Evolutionary conservation across 2,329 filamentous ascomycete genomes (phyloP), one percentile per base, ranked within the genome.

Genomic region (Botrytis paeoniae): DNA sequence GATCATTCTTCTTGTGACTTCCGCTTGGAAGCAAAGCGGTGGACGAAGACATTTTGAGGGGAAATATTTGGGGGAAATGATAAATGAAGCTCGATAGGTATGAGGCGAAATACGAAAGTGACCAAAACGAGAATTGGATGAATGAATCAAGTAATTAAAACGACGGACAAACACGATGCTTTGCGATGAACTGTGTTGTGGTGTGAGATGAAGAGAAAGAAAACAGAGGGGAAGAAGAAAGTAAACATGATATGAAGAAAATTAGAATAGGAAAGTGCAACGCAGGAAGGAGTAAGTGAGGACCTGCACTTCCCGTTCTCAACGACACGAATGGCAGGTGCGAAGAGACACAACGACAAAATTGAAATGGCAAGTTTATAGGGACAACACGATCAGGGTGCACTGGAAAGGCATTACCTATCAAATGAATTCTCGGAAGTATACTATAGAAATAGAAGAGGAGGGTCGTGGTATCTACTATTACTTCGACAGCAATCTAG

Each of bases 1-100:
- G 78, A 63, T 78, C 76, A 74, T 78, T 75, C 73, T 78, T 76
- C 71, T 76, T 78, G 39, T 69, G 74, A 43, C 75, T 73, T 68
- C 48, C 65, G 29, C 78, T 78, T 45, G 79, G 79, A 63, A 81
- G 79, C 32, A 81, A 80, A 69, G 80, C 75, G n/a, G 78, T 80
- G 22, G 78, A 79, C 51, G 78, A 78, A 76, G 80, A 80, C 80
- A 81, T 81, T 12, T 25, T 71, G 73, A 72, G 45, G 35, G 41
- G 29, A 62, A 41, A 32, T n/a, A 54, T 65, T 51, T 16, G 25
- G 22, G 9, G 25, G n/a, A 72, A 8, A 32, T 39, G 39, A 66
- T 65, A 60, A n/a, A 61, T n/a, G 22, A 51, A 54, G n/a, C 22
- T 62, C 51, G 48, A 32, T 73, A 73, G 71, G 57, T 69, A 37